These are phyloP conservation scores for Claviceps pazoutovae DNA, from an alignment of 2,329 filamentous ascomycete species.

Conservation along the genomic window DNA sequence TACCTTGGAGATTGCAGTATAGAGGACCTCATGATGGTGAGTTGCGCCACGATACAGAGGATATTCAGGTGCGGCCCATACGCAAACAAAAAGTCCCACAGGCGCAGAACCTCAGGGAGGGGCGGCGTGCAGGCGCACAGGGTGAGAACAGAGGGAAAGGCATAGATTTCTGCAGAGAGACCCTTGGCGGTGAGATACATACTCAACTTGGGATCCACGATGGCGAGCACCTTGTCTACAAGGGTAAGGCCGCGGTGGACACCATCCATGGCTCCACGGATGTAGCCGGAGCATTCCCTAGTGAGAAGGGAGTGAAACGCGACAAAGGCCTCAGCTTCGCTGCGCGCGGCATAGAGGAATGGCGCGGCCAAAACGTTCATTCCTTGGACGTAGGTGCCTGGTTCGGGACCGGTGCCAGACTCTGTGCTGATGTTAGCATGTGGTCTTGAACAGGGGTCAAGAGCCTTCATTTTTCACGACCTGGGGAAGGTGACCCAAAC, in stretches of 20 bases:
- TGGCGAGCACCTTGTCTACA: slow-evolving; percentile 81
- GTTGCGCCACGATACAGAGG: slow-evolving; percentile 87
- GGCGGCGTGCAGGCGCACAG: slow-evolving; percentile 93
- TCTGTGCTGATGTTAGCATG: slow-evolving; percentile 40
- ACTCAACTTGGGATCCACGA: slow-evolving; percentile 81
- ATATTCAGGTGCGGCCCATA: slow-evolving; percentile 94
- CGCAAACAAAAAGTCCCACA: slow-evolving; percentile 96
- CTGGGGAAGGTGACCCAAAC: slow-evolving; percentile 16
- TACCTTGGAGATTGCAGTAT: slow-evolving; percentile 77
- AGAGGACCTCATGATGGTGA: slow-evolving; percentile 75
- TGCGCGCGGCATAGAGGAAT: slow-evolving; percentile 86
- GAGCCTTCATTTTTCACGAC: neutral
- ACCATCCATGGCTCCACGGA: slow-evolving; percentile 90
- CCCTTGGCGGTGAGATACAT: slow-evolving; percentile 73
- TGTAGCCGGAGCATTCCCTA: slow-evolving; percentile 80
- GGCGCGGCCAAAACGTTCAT: slow-evolving; percentile 98
- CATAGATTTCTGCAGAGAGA: slow-evolving; percentile 87
- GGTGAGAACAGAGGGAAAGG: slow-evolving; percentile 88
- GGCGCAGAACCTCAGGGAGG: slow-evolving; percentile 74
- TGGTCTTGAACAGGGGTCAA: neutral
- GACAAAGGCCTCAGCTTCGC: slow-evolving; percentile 87
- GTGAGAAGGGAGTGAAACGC: slow-evolving; percentile 83
- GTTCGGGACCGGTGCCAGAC: slow-evolving; percentile 40
- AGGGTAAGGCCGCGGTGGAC: slow-evolving; percentile 84
- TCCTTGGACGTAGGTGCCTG: slow-evolving; percentile 88